Evolutionary conservation across 352 stramenopile species (phyloP), one percentile per base, ranked within the genome.

Genomic region (Phytophthora ramorum): DNA sequence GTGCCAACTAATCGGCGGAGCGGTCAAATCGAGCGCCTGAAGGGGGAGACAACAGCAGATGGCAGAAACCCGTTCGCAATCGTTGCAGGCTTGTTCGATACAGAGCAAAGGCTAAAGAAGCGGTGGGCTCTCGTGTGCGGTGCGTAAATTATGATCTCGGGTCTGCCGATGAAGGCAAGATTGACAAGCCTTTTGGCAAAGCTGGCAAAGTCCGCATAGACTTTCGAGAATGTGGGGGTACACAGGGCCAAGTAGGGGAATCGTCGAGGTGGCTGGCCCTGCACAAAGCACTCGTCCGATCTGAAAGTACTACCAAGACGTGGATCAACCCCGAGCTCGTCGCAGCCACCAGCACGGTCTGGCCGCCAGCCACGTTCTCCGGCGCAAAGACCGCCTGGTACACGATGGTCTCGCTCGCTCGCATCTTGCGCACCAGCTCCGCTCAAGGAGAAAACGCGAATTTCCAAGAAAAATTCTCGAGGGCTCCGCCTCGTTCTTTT

Each of bases 161-260:
- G 16, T 20, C 32, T n/a, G 14, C 49, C 3, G 76, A 91, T 14
- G n/a, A 59, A 19, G 86, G 86, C 0, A 43, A 61, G 20, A 82
- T 92, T 35, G 83, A 92, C 26, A 91, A 89, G 40, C 74, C 83
- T 16, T 94, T 94, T 43, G 86, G 86, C 3, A 94, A 92, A 41
- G 83, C 81, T 26, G 86, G 86, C 9, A 92, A 94, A 58, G 79
- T 94, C 4, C 80, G 86, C 16, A 73, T 92, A 10, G 41, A 61
- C 7, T 92, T 92, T 47, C 28, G 58, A 24, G 40, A 9, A 2
- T 71, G 70, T 41, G 76, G 75, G 14, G 85, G 85, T 8, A 93
- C 85, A 10, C 56, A 60, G 5, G 82, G 69, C 0, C 78, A 86
- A 56, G 59, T 79, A 2, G 79, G 79, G 77, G 87, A 28, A 13